Base-by-base conservation (phyloP, 2,329 filamentous ascomycete species). In the Diaporthe citrichinensis region DNA sequence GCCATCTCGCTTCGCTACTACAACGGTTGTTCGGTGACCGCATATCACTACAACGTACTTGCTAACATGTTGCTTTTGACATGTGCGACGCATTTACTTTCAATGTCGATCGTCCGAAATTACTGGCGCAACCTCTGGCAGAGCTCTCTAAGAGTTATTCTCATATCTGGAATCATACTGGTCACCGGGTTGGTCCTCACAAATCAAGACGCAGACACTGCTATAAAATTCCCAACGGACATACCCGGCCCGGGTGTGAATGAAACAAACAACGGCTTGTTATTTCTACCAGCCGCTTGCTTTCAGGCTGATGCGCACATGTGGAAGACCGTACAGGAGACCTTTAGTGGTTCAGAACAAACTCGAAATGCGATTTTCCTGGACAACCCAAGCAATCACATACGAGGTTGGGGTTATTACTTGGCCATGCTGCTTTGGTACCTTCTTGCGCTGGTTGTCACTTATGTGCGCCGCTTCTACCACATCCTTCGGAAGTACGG, bases 11-110 rank as follows among this genome's bases (percentile, higher is more conserved):
- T 85, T 51, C 80, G 81, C 15, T 84, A 83, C 71, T 81, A 78
- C 74, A 81, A 80, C 53, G 82, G 81, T 23, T 84, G 83, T 77
- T 78, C 79, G 49, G 78, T 84, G 65, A 81, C 81, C 46, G 80
- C 82, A 3, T 84, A 85, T 74, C 84, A 85, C 76, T 84, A 85
- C 78, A 83, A 84, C 65, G 78, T 85, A 55, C 79, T 84, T 1
- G 79, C 80, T 17, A 84, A 84, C 76, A 82, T 84, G 78, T 77
- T 85, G 75, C 78, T 84, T 4, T 77, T 84, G 12, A 83, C 81
- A 20, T 84, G 83, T 69, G 83, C 82, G 20, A 85, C 83, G 0
- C 83, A 84, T 71, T 78, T 85, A 8, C 78, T 84, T 78, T 80
- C 82, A 25, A 78, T 84, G 15, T 82, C 81, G 23, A 79, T 84